Evolutionary conservation across 192 early-diverging fungal species (phyloP), one percentile per base, ranked within the genome.

Genomic region (Helicostylum pulchrum): DNA sequence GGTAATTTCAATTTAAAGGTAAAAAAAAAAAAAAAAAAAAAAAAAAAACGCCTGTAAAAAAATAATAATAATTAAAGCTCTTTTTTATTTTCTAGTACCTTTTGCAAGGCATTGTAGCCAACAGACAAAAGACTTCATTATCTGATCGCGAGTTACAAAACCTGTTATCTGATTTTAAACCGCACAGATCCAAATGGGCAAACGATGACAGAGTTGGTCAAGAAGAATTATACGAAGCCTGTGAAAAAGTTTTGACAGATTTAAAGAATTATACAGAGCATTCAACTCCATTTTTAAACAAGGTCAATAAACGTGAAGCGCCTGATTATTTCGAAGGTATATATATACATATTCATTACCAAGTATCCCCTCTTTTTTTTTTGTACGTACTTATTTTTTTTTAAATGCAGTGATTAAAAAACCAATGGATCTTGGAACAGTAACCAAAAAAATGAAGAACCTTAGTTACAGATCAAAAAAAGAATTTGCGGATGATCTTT

Each of bases 381-480:
- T n/a, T n/a, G n/a, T n/a, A n/a, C n/a, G 62, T 48, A 46, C 32
- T 47, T 10, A 50, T 53, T 52, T 36, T 45, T 58, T 39, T 19
- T 45, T 42, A 19, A 50, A 48, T 14, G 19, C 70, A 86, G 93
- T 99, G 52, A 95, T 99, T 66, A 88, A 87, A 71, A 72, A 89
- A 7, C 97, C 97, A 4, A 99, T 99, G 97, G 97, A 99, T 79
- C 78, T 99, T 34, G 87, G 84, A 14, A 89, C 90, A 42, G 92
- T 99, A 71, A 76, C 91, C 48, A 92, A 91, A 70, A 96, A 97
- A 63, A 77, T 99, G 59, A 88, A 90, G 70, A 66, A 52, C 8
- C 83, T 88, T 51, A 76, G 85, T 53, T 99, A 99, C 76, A 80
- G 88, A 59, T 88, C 83, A 81, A 97, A 98, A 74, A 71, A 82